phyloP scores from a whole-genome alignment of 352 stramenopile genomes.

The Phytophthora parvispora region DNA sequence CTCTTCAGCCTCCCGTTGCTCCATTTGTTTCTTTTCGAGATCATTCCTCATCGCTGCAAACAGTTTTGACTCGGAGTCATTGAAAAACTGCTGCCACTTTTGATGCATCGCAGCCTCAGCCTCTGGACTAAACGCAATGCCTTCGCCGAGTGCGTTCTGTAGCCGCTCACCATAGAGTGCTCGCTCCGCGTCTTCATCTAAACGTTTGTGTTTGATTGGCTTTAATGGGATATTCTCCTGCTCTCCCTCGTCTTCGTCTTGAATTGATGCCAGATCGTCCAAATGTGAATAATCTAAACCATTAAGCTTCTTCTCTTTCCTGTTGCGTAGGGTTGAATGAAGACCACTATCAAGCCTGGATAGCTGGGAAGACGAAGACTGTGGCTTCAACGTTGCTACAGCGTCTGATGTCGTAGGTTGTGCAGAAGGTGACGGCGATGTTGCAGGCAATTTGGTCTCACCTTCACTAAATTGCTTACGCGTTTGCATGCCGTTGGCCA shows the following conservation, averaged over 20 bases:
- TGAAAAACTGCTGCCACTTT: conserved; percentile 75
- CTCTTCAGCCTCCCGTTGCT: conserved; percentile 57
- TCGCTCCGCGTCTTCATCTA: conserved; percentile 49
- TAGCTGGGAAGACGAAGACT: conserved; percentile 3
- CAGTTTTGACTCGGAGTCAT: conserved; percentile 59
- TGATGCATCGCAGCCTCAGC: conserved; percentile 56
- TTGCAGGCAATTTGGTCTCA: not conserved
- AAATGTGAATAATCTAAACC: conserved; percentile 1
- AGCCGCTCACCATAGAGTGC: conserved; percentile 53
- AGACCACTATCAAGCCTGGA: conserved; percentile 10
- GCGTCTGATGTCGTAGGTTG: not conserved
- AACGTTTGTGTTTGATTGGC: conserved; percentile 2
- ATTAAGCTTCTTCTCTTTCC: not conserved
- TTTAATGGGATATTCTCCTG: not conserved
- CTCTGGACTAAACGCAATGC: conserved; percentile 63
- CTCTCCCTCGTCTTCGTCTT: conserved; percentile 15
- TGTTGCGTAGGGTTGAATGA: not conserved
- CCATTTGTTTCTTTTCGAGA: conserved; percentile 51
- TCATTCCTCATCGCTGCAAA: conserved; percentile 61
- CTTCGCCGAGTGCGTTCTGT: conserved; percentile 46
- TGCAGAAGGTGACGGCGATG: not conserved
- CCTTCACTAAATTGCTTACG: not conserved
- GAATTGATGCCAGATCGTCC: conserved; percentile 11
- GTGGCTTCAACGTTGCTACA: conserved; percentile 2
- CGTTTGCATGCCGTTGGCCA: not conserved